A percentile compares a stretch with the other conserved stretches of the same genome.
These are phyloP conservation scores for Boletus rubescentipes DNA, from an alignment of 768 basidiomycete species.

Conservation along the genomic window DNA sequence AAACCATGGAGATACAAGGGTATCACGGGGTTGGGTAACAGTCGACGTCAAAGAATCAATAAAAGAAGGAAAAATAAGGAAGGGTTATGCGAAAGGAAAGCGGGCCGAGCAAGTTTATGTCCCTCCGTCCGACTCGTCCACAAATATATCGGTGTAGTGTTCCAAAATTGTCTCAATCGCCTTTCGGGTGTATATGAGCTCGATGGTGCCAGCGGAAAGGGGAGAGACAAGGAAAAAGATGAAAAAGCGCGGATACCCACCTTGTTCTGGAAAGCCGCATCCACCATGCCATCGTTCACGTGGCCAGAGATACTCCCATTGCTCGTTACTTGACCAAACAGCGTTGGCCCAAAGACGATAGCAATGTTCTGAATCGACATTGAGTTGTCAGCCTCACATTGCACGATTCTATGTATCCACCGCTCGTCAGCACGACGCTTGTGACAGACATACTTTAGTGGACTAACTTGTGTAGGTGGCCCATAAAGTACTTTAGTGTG, in stretches of 20 bases:
- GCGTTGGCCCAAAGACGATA: slow-evolving; percentile 97
- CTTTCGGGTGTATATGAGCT: slow-evolving; percentile 39
- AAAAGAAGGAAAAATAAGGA: background rate
- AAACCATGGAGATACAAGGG: slow-evolving; percentile 16
- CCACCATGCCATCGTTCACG: slow-evolving; percentile 58
- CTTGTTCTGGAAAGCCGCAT: slow-evolving; percentile 71
- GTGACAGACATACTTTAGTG: background rate
- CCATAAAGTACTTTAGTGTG: slow-evolving; percentile 92
- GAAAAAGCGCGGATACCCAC: slow-evolving; percentile 33
- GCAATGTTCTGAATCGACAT: slow-evolving; percentile 94
- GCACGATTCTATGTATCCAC: slow-evolving; percentile 59
- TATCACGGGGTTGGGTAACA: slow-evolving; percentile 29
- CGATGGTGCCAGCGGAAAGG: background rate
- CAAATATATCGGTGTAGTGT: slow-evolving; percentile 95
- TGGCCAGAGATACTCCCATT: slow-evolving; percentile 45
- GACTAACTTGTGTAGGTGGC: slow-evolving; percentile 85
- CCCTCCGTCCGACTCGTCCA: slow-evolving; percentile 72
- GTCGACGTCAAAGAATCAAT: slow-evolving; percentile 8
- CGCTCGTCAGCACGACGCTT: slow-evolving; percentile 7
- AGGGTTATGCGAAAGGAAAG: background rate
- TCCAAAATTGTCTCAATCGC: slow-evolving; percentile 94
- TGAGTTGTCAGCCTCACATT: slow-evolving; percentile 75
- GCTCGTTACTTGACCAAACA: slow-evolving; percentile 72
- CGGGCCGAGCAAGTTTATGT: slow-evolving; percentile 12
- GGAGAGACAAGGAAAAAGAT: background rate